Percentiles rank a stretch among this genome's conserved stretches.
phyloP scores from a whole-genome alignment of 495 filamentous ascomycete genomes.

The Penicillium tannophilum region DNA sequence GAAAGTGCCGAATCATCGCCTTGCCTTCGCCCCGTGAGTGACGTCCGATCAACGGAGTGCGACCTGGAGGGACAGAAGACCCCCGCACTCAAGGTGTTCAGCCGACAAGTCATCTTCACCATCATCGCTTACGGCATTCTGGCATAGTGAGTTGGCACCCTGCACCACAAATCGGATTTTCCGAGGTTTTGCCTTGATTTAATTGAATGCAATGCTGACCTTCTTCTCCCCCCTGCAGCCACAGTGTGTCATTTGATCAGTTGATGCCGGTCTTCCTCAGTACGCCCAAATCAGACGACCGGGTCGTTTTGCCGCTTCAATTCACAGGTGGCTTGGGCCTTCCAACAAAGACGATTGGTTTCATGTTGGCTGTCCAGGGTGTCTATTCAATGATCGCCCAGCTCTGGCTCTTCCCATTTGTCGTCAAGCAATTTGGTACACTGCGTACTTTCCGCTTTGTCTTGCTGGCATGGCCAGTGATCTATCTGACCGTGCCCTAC shows the following conservation, averaged over 20 bases:
- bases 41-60: constrained; percentile 33
- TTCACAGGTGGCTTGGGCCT: constrained; percentile 87
- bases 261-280: constrained; percentile 91
- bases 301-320: constrained; percentile 73
- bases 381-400: constrained; percentile 84
- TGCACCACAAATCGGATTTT: constrained; percentile 7
- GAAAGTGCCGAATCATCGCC: constrained; percentile 68
- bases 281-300: constrained; percentile 59
- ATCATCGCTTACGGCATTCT: constrained; percentile 91
- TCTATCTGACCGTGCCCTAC: constrained; percentile 88
- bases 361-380: constrained; percentile 88
- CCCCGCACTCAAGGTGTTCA: constrained; percentile 63
- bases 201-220: constrained; percentile 9
- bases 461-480: constrained; percentile 78
- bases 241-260: constrained; percentile 92
- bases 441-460: constrained; percentile 79
- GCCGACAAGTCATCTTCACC: constrained; percentile 74
- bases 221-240: constrained; percentile 54
- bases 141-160: constrained; percentile 75
- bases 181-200: constrained; percentile 5
- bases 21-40: constrained; percentile 47
- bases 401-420: constrained; percentile 75
- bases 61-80: constrained; percentile 51
- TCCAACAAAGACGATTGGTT: constrained; percentile 77
- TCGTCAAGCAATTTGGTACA: constrained; percentile 71